These are phyloP conservation scores for Alternaria gaisen DNA, from an alignment of 2,329 filamentous ascomycete species.

Conservation along the genomic window DNA sequence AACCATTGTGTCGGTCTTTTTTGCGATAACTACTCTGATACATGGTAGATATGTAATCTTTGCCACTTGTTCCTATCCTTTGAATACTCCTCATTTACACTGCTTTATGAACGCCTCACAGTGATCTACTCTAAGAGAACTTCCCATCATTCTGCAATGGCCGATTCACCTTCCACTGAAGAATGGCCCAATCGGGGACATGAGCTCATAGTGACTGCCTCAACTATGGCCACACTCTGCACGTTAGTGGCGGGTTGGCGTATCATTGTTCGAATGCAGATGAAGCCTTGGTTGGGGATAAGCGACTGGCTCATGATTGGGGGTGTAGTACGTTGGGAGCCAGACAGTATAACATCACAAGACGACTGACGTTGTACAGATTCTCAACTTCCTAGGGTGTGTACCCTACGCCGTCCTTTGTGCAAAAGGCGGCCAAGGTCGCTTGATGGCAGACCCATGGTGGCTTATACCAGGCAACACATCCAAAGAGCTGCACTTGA, in stretches of 20 bases:
- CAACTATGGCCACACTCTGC: slow-evolving; percentile 13
- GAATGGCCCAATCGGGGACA: slow-evolving; percentile 10
- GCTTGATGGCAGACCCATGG: slow-evolving; percentile 21
- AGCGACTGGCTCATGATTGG: slow-evolving; percentile 17
- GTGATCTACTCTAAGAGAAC: background rate
- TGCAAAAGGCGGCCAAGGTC: slow-evolving; percentile 15
- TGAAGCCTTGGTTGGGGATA: background rate
- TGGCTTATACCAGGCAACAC: slow-evolving; percentile 8
- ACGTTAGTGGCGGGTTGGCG: slow-evolving; percentile 14
- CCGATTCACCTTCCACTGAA: background rate
- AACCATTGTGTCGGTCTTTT: background rate
- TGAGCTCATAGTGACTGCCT: slow-evolving; percentile 14
- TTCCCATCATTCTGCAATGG: background rate
- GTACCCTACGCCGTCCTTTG: slow-evolving; percentile 7
- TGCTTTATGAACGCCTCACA: background rate
- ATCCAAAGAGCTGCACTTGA: slow-evolving; percentile 8
- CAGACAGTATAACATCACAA: background rate
- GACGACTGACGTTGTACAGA: background rate
- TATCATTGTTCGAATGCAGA: slow-evolving; percentile 13
- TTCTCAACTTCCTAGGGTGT: slow-evolving; percentile 13
- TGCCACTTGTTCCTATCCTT: no score
- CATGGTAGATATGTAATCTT: background rate
- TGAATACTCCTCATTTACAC: no score
- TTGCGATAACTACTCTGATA: background rate
- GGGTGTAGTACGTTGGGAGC: slow-evolving; percentile 11